A percentile compares a stretch with the other conserved stretches of the same genome.
These are phyloP conservation scores for Nannochloris sp. DNA, from an alignment of 139 green algal genomes.

Conservation along the genomic window DNA sequence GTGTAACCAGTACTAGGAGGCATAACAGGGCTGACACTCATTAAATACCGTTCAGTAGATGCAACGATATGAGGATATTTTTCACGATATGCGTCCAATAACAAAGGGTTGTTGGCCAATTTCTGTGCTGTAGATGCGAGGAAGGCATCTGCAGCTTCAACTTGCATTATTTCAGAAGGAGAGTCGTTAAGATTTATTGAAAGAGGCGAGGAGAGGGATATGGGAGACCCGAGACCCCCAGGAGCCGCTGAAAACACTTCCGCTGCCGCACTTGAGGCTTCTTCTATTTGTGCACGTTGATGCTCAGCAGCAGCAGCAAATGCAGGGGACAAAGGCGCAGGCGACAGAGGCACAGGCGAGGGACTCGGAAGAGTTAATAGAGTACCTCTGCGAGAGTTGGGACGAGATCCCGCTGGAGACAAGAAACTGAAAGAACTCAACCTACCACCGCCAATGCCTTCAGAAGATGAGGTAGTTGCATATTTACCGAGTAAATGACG, in stretches of 20 bases:
- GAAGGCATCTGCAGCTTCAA: neutral
- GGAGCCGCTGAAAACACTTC: too few species aligned
- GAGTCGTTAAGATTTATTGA: too few species aligned
- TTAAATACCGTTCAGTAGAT: neutral
- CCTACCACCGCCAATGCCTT: too few species aligned
- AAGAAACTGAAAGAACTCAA: neutral
- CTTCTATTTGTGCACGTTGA: neutral
- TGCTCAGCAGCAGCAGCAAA: neutral
- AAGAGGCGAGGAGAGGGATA: too few species aligned
- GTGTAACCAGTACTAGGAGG: too few species aligned
- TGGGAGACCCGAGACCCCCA: too few species aligned
- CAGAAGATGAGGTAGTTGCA: neutral
- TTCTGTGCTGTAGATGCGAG: too few species aligned
- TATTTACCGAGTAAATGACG: conserved; percentile 34
- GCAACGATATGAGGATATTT: neutral
- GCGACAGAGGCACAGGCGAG: neutral
- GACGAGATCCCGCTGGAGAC: neutral
- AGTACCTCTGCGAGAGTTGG: neutral
- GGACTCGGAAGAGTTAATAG: neutral
- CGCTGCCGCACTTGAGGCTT: neutral
- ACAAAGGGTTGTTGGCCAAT: neutral
- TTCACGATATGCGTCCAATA: neutral
- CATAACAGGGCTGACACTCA: too few species aligned
- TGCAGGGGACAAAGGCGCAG: neutral
- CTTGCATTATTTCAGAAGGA: too few species aligned